Percentiles rank a stretch among this genome's conserved stretches.
Evolutionary conservation across 768 basidiomycete species (phyloP).

Genomic region (Suillus variegatus): DNA sequence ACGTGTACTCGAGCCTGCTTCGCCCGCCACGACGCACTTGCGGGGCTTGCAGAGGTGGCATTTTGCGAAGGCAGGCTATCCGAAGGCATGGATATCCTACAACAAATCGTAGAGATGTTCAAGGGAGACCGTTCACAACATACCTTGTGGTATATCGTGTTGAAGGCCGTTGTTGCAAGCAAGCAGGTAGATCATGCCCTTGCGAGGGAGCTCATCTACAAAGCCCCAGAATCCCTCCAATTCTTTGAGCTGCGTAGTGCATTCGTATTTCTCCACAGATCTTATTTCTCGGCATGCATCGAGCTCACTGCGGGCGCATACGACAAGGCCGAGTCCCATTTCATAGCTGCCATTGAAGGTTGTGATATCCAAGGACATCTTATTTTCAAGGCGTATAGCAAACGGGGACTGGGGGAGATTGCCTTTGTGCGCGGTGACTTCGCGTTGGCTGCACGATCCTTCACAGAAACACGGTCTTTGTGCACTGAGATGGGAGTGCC

Average conservation of each 20-base stretch:
- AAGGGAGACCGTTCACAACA: rapidly evolving
- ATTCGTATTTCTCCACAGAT: neutral
- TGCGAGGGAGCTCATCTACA: neutral
- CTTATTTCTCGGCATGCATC: neutral
- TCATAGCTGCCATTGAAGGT: neutral
- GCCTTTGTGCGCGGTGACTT: neutral
- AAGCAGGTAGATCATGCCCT: neutral
- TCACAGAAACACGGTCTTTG: neutral
- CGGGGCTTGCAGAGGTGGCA: neutral
- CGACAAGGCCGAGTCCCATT: neutral
- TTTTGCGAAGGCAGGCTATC: neutral
- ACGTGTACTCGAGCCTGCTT: neutral
- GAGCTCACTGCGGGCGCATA: neutral
- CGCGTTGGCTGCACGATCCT: rapidly evolving
- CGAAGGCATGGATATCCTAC: neutral
- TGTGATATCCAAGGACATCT: neutral
- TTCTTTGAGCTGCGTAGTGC: neutral
- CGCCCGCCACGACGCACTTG: neutral
- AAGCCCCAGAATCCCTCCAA: neutral
- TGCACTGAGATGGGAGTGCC: neutral
- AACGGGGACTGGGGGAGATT: neutral
- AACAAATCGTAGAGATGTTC: neutral
- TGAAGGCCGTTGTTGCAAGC: neutral
- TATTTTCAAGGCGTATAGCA: neutral
- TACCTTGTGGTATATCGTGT: neutral